Base-by-base conservation (phyloP, 768 basidiomycete genomes). In the Boletus fagicola region DNA sequence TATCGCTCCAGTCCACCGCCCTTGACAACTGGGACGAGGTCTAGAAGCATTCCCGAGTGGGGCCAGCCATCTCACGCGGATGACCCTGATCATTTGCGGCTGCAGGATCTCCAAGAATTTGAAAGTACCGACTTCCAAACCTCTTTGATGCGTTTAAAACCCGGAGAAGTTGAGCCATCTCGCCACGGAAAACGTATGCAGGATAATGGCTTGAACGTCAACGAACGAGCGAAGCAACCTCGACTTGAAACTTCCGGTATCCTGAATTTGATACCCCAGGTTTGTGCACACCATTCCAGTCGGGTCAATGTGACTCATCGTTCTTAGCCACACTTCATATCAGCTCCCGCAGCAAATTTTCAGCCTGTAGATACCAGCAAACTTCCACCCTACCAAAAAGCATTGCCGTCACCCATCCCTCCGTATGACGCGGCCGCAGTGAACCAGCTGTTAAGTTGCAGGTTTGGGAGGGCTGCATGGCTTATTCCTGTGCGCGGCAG, bases 401-500 rank as follows among this genome's bases (percentile, higher is more conserved):
- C 65, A 1, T 63, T 50, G 45, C 77, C 78, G 0, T 66, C 67
- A 8, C 74, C 76, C 30, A 69, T 83, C 45, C 51, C 74, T 24
- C 72, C 73, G 8, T 69, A 72, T 51, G 63, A 66, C 42, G 24
- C 54, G 74, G 76, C 68, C 72, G 74, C 60, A 65, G 55, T 71
- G 10, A 48, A 54, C 38, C 59, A 60, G 40, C 72, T 62, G 65
- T 71, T 62, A 9, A 61, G 69, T 20, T 53, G 60, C 28, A 65
- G 65, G 28, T 77, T 75, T 61, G 62, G 74, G 49, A 79, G 83
- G 49, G 72, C 70, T 48, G 78, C 80, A 9, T 86, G 85, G 85
- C 63, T 85, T 16, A 75, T 86, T 38, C 85, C 85, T 40, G 66
- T 86, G 6, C 78, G 83, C 13, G 85, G 85, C 16, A 65, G 57